These are phyloP conservation scores for Rhizophora mangle DNA, from an alignment of 345 rosid genomes.

Conservation along the genomic window DNA sequence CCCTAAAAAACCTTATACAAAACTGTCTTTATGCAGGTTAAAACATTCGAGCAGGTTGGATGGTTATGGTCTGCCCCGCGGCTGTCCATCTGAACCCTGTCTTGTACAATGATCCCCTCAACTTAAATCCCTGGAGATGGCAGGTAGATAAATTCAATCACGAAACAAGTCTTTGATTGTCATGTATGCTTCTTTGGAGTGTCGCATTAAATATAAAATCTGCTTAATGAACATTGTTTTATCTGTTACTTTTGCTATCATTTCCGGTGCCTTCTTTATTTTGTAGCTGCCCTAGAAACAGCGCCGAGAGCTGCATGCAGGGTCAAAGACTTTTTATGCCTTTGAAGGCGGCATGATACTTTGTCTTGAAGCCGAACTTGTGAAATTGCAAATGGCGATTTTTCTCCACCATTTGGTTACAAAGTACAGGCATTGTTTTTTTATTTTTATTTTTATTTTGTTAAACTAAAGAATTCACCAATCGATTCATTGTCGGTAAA, in stretches of 20 bases:
- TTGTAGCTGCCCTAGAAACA: not conserved
- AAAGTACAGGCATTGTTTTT: not conserved
- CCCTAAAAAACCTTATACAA: too few species aligned
- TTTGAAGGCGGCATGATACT: conserved; percentile 26
- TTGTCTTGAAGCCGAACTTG: not conserved
- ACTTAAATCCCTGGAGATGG: conserved; percentile 37
- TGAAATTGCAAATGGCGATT: not conserved
- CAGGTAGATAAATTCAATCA: not conserved
- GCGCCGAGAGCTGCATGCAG: conserved; percentile 13
- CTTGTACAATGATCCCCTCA: conserved; percentile 13
- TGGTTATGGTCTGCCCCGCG: conserved; percentile 14
- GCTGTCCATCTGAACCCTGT: conserved; percentile 24
- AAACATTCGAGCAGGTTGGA: conserved; percentile 34
- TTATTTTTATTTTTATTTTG: too few species aligned
- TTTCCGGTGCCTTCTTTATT: too few species aligned
- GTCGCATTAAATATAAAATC: too few species aligned
- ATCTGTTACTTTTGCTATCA: too few species aligned
- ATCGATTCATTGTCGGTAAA: too few species aligned
- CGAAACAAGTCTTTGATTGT: not conserved
- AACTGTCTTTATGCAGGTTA: conserved; percentile 23
- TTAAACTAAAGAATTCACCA: too few species aligned
- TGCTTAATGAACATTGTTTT: too few species aligned
- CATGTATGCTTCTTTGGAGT: too few species aligned
- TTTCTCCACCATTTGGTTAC: not conserved
- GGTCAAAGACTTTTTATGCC: conserved; percentile 22